Evolutionary conservation across 1,284 basidiomycete genomes (phyloP).

Genomic region (Pascua guehoae): DNA sequence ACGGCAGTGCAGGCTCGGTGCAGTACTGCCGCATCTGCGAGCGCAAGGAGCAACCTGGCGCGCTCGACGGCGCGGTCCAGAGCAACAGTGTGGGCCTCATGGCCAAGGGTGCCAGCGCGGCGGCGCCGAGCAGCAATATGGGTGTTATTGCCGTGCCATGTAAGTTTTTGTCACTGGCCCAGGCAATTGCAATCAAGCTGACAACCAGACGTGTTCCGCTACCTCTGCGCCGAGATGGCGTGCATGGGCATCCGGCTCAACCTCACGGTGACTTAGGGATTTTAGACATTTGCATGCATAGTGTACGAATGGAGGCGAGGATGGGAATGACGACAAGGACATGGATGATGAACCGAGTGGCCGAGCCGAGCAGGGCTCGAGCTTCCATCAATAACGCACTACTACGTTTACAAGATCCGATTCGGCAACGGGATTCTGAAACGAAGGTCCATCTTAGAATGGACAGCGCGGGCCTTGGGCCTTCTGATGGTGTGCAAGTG

Average conservation of each 20-base stretch:
- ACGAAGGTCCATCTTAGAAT: no score
- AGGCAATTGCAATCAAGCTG: conserved; percentile 6
- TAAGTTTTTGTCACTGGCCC: conserved; percentile 20
- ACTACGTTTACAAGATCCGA: no score
- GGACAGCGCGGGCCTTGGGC: no score
- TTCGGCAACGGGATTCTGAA: no score
- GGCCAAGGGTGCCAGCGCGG: conserved; percentile 46
- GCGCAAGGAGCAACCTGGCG: conserved; percentile 52
- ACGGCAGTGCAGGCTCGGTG: conserved; percentile 50
- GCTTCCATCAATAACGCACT: no score
- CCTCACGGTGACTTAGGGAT: conserved; percentile 33
- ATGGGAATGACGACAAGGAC: no score
- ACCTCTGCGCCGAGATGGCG: conserved; percentile 57
- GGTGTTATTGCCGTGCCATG: conserved; percentile 92
- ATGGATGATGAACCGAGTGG: no score
- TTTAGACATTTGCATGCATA: no score
- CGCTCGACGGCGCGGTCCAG: conserved; percentile 9
- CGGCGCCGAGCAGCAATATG: conserved; percentile 59
- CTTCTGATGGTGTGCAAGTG: no score
- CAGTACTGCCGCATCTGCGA: conserved; percentile 92
- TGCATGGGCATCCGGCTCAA: conserved; percentile 57
- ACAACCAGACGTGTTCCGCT: conserved; percentile 32
- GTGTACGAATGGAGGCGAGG: no score
- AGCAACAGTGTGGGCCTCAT: conserved; percentile 21
- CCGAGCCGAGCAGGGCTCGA: no score